These are phyloP conservation scores for Pterulicium gracile DNA, from an alignment of 1,284 basidiomycete genomes.

Conservation along the genomic window DNA sequence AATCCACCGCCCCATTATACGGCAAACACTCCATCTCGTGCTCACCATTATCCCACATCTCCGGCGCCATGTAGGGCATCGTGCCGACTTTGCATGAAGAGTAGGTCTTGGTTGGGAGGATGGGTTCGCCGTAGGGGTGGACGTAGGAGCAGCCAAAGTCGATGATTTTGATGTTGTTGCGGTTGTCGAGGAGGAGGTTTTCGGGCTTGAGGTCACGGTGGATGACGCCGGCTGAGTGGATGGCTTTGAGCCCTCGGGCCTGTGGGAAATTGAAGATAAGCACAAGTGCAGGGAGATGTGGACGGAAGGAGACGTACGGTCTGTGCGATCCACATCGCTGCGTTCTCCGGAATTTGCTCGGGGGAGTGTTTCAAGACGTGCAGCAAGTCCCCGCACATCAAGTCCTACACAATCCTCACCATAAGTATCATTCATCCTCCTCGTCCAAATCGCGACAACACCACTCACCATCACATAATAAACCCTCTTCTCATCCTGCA, in stretches of 20 bases:
- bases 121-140: neutral
- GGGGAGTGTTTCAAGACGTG: neutral
- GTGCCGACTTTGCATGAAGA: constrained; percentile 21
- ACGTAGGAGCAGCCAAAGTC: constrained; percentile 67
- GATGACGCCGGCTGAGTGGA: constrained; percentile 40
- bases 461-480: neutral
- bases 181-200: constrained; percentile 95
- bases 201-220: constrained; percentile 99
- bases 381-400: neutral
- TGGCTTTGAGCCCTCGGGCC: neutral
- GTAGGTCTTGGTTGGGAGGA: neutral
- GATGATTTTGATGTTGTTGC: constrained; percentile 92
- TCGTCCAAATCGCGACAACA: no score
- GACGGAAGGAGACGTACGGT: neutral
- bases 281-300: neutral
- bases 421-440: no score
- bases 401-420: neutral
- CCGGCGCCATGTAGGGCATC: constrained; percentile 62
- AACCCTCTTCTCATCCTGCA: neutral
- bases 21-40: constrained; percentile 21
- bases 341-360: neutral
- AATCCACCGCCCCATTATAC: constrained; percentile 75
- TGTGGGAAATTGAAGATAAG: neutral
- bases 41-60: constrained; percentile 41
- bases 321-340: neutral